Base-by-base conservation (phyloP, 1,284 basidiomycete genomes). In the Lentinula novae-zelandiae region DNA sequence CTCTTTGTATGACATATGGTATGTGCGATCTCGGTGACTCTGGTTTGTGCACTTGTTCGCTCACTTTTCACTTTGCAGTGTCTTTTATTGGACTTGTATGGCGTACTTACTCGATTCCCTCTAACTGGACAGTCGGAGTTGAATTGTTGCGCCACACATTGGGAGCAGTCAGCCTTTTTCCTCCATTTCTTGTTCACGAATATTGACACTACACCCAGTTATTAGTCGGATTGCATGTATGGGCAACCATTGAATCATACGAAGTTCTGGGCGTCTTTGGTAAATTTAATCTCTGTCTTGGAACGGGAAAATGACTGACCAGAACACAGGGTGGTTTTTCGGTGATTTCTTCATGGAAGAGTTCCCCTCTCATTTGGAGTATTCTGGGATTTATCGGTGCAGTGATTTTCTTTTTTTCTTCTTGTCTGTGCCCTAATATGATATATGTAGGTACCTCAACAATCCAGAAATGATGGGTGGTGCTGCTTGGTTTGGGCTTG, bases 321-420 rank as follows among this genome's bases (percentile, higher is more conserved):
- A 46, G 20, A 4, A 62, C 52, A 12, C n/a, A 93, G 92, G 95
- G 17, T 98, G 95, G 95, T 95, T 96, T 76, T 98, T 96, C 68
- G 94, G 94, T 22, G 96, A 99, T 75, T 99, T 99, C 76, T 99
- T 98, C 82, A 90, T 98, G 72, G 88, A 94, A 67, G 92, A 95
- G 67, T 96, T 94, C 72, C 95, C 96, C 2, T 79, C 92, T 1
- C 87, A 94, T 65, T 79, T 98, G 7, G 93, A 96, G 64, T 98
- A 98, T 73, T 96, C 94, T 55, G 96, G 96, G 36, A 98, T 99
- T 68, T 98, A 96, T 76, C 86, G 93, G 84, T 91, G 64, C 39
- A 78, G 64, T 20, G 46, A 40, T 31, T 40, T 31, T 31, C 9
- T 7, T 49, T 40, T 20, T 22, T 39, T 7, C n/a, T 13, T 38